Evolutionary conservation across 2,329 filamentous ascomycete genomes (phyloP).

Genomic region (Aureobasidium musti): DNA sequence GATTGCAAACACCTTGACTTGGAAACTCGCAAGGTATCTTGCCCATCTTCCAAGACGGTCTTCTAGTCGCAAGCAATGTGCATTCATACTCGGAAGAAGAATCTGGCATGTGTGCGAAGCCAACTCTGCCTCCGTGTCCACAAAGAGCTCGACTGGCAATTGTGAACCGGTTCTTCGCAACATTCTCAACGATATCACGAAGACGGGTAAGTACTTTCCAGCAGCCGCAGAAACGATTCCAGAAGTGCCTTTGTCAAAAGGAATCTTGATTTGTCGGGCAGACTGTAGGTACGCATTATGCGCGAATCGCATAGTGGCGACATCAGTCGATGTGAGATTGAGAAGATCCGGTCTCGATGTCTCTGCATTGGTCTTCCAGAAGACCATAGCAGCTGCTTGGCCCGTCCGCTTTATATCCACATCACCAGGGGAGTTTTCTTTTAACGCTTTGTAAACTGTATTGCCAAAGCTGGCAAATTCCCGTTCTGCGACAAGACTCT

Average conservation of each 20-base stretch:
- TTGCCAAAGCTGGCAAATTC: conserved; percentile 6
- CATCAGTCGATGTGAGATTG: conserved; percentile 2
- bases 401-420: conserved; percentile 6
- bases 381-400: conserved; percentile 15
- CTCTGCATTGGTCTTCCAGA: conserved; percentile 17
- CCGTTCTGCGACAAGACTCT: background rate
- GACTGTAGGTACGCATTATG: conserved; percentile 1
- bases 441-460: background rate
- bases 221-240: conserved; percentile 27
- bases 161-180: conserved; percentile 47
- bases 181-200: conserved; percentile 39
- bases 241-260: background rate
- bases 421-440: background rate
- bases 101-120: conserved; percentile 47
- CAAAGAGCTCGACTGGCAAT: conserved; percentile 51
- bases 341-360: conserved; percentile 24
- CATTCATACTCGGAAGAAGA: conserved; percentile 49
- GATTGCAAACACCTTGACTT: conserved; percentile 53
- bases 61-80: conserved; percentile 49
- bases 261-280: background rate
- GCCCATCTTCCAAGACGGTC: conserved; percentile 41
- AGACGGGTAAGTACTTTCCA: conserved; percentile 26
- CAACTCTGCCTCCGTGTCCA: conserved; percentile 47
- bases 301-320: conserved; percentile 3
- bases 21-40: conserved; percentile 42